phyloP scores from a whole-genome alignment of 352 stramenopile genomes.

The Phytophthora aleatoria region DNA sequence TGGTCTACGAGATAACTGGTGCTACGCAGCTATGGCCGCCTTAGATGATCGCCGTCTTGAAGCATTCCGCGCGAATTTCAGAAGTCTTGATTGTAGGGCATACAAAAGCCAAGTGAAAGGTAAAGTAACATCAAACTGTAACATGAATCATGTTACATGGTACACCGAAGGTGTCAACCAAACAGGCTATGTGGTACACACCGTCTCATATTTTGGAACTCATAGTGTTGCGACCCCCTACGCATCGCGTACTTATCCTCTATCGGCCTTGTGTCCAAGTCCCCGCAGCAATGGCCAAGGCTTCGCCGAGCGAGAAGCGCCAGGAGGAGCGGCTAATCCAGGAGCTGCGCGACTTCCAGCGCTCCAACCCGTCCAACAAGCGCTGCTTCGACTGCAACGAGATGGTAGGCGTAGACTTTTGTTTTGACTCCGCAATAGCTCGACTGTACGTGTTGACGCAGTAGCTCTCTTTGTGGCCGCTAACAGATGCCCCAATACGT shows the following conservation, averaged over 20 bases:
- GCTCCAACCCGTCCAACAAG: slow-evolving; percentile 67
- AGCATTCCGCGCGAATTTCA: too few relatives aligned
- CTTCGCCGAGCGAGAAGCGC: slow-evolving; percentile 68
- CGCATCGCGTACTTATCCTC: not conserved
- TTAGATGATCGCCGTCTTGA: too few relatives aligned
- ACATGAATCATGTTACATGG: too few relatives aligned
- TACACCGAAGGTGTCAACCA: too few relatives aligned
- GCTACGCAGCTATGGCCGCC: too few relatives aligned
- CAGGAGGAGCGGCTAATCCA: slow-evolving; percentile 85
- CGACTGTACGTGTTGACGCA: slow-evolving; percentile 9
- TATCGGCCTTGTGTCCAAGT: not conserved
- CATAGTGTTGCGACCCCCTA: slow-evolving; percentile 18
- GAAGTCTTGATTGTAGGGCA: too few relatives aligned
- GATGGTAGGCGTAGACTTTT: slow-evolving; percentile 53
- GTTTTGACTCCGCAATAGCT: not conserved
- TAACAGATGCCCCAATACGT: slow-evolving; percentile 91
- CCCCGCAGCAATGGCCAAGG: slow-evolving; percentile 28
- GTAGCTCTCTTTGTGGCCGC: slow-evolving; percentile 1
- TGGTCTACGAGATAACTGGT: too few relatives aligned
- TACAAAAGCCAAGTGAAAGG: too few relatives aligned
- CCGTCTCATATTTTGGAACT: slow-evolving; percentile 14
- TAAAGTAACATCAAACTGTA: too few relatives aligned
- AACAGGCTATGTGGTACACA: not conserved
- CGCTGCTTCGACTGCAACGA: slow-evolving; percentile 92
- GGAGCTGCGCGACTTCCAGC: slow-evolving; percentile 88